phyloP scores from a whole-genome alignment of 192 early-diverging fungal species.

The Fimicolochytrium jonesii region DNA sequence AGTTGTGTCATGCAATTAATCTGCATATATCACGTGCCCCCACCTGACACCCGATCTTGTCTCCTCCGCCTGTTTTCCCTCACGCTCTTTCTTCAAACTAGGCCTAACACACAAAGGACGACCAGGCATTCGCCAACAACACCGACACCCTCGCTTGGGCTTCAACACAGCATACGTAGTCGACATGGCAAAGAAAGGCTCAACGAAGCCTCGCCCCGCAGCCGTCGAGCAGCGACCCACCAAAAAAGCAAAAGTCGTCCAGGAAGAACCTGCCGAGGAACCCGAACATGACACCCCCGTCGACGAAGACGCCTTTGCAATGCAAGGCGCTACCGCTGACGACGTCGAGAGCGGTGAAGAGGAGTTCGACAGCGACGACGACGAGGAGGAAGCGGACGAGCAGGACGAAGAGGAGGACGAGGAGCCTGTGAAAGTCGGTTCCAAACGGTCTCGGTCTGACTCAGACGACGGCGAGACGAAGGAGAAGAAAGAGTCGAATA shows the following conservation, averaged over 20 bases:
- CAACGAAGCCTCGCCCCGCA: too few relatives aligned
- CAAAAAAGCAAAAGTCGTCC: constrained; percentile 11
- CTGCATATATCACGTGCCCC: too few relatives aligned
- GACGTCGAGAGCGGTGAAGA: background rate
- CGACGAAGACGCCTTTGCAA: background rate
- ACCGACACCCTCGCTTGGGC: too few relatives aligned
- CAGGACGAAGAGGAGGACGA: constrained; percentile 12
- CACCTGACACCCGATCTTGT: too few relatives aligned
- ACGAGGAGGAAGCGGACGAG: constrained; percentile 16
- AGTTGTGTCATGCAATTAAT: too few relatives aligned
- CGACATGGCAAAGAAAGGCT: too few relatives aligned
- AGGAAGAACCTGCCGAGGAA: constrained; percentile 4
- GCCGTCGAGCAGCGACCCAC: background rate
- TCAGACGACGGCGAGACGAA: constrained; percentile 8
- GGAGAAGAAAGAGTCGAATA: constrained; percentile 15
- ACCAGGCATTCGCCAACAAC: too few relatives aligned
- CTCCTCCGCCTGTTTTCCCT: too few relatives aligned
- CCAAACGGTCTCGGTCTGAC: background rate
- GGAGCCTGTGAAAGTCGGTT: constrained; percentile 7
- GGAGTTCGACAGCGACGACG: background rate
- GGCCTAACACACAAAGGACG: too few relatives aligned
- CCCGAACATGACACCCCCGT: too few relatives aligned
- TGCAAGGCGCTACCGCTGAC: background rate
- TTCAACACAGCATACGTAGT: too few relatives aligned
- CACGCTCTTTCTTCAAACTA: too few relatives aligned